Percentiles rank a stretch among this genome's conserved stretches.
These are phyloP conservation scores for Globisporangium lucens DNA, from an alignment of 352 stramenopile genomes.

Conservation along the genomic window DNA sequence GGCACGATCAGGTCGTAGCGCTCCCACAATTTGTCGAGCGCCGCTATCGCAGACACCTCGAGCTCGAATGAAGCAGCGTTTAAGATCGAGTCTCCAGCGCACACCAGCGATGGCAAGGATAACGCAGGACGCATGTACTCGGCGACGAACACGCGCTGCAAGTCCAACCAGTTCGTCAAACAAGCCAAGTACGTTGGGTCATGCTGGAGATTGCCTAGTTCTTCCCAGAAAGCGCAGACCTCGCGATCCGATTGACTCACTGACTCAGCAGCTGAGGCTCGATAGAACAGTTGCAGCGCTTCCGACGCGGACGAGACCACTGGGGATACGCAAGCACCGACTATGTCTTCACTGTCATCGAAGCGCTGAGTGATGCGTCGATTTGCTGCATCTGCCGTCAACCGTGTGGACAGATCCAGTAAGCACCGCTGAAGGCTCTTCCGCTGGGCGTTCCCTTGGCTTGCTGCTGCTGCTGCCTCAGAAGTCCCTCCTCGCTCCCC, in stretches of 20 bases:
- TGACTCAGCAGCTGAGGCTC: not conserved
- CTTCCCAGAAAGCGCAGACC: constrained; percentile 16
- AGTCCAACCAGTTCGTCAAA: constrained; percentile 22
- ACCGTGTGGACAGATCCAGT: not conserved
- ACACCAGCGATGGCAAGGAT: too few relatives aligned
- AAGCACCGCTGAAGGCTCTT: constrained; percentile 2
- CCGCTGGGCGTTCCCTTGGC: not conserved
- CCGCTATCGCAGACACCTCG: constrained; percentile 10
- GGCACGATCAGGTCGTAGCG: constrained; percentile 15
- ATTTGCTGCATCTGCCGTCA: not conserved
- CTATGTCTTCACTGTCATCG: not conserved
- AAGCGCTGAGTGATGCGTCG: too few relatives aligned
- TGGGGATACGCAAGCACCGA: not conserved
- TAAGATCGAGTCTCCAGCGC: not conserved
- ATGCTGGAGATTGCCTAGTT: constrained; percentile 13
- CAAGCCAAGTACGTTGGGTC: constrained; percentile 16
- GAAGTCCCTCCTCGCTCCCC: not conserved
- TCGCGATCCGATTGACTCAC: not conserved
- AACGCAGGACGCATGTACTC: constrained; percentile 18
- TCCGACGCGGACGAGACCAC: constrained; percentile 8
- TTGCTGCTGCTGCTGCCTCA: not conserved
- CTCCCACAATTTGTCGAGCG: constrained; percentile 16
- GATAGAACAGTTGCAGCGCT: constrained; percentile 3
- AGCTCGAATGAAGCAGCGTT: not conserved
- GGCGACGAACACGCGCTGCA: constrained; percentile 34